Evolutionary conservation across 2,329 filamentous ascomycete species (phyloP).

Genomic region (Fusarium solani-melongenae): DNA sequence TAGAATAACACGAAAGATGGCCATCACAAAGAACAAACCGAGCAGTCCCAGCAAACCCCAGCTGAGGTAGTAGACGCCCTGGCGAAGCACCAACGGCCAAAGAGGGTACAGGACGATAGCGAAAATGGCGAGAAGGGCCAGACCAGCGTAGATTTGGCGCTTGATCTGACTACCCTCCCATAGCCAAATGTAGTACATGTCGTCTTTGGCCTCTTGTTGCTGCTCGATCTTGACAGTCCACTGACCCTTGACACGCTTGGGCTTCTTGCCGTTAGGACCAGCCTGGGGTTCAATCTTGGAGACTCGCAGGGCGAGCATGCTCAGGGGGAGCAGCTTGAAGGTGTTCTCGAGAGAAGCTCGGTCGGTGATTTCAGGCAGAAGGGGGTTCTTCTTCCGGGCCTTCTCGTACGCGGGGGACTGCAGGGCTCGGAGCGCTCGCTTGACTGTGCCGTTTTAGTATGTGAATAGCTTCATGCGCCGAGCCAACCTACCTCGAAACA

Average conservation of each 20-base stretch:
- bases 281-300: constrained; percentile 78
- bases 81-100: constrained; percentile 90
- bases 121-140: constrained; percentile 86
- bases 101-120: constrained; percentile 93
- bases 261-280: constrained; percentile 72
- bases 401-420: constrained; percentile 91
- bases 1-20: constrained; percentile 93
- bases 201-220: constrained; percentile 88
- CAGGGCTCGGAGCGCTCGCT: constrained; percentile 91
- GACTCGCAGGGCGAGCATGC: constrained; percentile 91
- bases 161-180: constrained; percentile 95
- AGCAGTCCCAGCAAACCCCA: constrained; percentile 92
- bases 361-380: constrained; percentile 88
- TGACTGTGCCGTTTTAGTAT: constrained; percentile 69
- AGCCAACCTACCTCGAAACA: constrained; percentile 84
- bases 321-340: constrained; percentile 95
- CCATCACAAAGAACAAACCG: constrained; percentile 96
- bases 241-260: constrained; percentile 92
- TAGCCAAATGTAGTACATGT: constrained; percentile 96
- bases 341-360: constrained; percentile 89
- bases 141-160: constrained; percentile 89
- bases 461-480: background rate
- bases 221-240: constrained; percentile 97
- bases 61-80: constrained; percentile 96
- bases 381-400: constrained; percentile 87